Evolutionary conservation across 106 monocot species (phyloP).

Genomic region (Dendrobium officinale): DNA sequence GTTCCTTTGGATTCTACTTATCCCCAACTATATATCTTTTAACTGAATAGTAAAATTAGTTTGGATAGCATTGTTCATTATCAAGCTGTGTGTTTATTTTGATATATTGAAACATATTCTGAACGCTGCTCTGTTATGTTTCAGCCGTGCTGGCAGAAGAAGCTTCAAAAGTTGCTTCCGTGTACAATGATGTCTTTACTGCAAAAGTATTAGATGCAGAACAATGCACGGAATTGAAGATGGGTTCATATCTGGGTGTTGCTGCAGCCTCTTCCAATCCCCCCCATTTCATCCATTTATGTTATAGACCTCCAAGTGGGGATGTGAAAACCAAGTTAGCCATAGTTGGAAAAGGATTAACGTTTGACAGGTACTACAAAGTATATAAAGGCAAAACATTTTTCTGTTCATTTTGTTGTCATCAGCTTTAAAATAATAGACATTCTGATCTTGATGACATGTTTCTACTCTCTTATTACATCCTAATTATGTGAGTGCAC

Average conservation of each 20-base stretch:
- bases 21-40: too few relatives aligned
- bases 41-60: neutral
- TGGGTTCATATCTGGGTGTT: conserved; percentile 85
- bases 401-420: neutral
- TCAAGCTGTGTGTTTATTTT: neutral
- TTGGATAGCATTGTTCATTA: neutral
- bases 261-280: conserved; percentile 77
- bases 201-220: conserved; percentile 66
- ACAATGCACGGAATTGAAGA: conserved; percentile 72
- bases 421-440: neutral
- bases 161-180: conserved; percentile 64
- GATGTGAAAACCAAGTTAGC: conserved; percentile 74
- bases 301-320: conserved; percentile 65
- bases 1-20: too few relatives aligned
- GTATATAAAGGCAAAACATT: neutral
- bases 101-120: neutral
- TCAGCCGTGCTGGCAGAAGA: conserved; percentile 76
- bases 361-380: conserved; percentile 56
- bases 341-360: conserved; percentile 76
- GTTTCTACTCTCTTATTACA: neutral
- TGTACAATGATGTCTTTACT: conserved; percentile 63
- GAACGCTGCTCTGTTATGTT: neutral
- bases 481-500: neutral
- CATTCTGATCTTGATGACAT: neutral
- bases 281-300: conserved; percentile 73